phyloP scores from a whole-genome alignment of 2,329 filamentous ascomycete genomes.

The Knufia petricola region DNA sequence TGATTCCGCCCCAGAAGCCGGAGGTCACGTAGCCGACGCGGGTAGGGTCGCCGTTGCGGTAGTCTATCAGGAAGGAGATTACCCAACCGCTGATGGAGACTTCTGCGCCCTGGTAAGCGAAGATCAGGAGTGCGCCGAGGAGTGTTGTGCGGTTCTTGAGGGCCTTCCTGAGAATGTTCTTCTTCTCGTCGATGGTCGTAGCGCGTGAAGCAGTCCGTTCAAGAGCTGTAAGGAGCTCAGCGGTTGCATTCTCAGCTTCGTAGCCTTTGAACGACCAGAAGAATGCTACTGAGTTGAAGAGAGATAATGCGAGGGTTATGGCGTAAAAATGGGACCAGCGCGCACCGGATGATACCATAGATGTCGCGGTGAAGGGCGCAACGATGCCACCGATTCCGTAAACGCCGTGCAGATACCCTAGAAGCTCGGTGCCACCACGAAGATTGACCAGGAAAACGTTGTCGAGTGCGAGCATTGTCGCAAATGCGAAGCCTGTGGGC shows the following conservation, averaged over 20 bases:
- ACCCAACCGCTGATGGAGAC: slow-evolving; percentile 80
- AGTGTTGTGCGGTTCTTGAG: slow-evolving; percentile 52
- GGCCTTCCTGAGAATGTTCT: slow-evolving; percentile 37
- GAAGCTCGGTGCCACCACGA: slow-evolving; percentile 41
- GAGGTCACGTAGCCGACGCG: slow-evolving; percentile 67
- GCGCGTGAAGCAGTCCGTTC: slow-evolving; percentile 33
- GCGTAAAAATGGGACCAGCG: slow-evolving; percentile 66
- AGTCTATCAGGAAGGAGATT: slow-evolving; percentile 70
- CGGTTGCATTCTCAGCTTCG: slow-evolving; percentile 48
- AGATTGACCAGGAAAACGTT: slow-evolving; percentile 50
- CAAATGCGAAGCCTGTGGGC: slow-evolving; percentile 33
- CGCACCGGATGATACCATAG: slow-evolving; percentile 52
- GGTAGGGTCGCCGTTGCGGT: slow-evolving; percentile 58
- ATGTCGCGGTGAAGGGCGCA: slow-evolving; percentile 65
- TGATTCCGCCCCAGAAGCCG: slow-evolving; percentile 61
- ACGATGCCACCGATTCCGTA: slow-evolving; percentile 52
- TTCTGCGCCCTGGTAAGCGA: slow-evolving; percentile 76
- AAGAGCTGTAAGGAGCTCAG: slow-evolving; percentile 36
- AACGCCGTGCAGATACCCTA: slow-evolving; percentile 31
- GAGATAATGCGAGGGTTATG: slow-evolving; percentile 50
- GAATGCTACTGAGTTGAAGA: slow-evolving; percentile 48
- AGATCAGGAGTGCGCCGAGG: slow-evolving; percentile 70
- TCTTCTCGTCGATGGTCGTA: slow-evolving; percentile 23
- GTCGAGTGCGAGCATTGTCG: slow-evolving; percentile 44
- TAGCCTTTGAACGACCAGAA: slow-evolving; percentile 62